Conservation (phyloP, 345 rosid species). For the Leavenworthia alabamica region DNA sequence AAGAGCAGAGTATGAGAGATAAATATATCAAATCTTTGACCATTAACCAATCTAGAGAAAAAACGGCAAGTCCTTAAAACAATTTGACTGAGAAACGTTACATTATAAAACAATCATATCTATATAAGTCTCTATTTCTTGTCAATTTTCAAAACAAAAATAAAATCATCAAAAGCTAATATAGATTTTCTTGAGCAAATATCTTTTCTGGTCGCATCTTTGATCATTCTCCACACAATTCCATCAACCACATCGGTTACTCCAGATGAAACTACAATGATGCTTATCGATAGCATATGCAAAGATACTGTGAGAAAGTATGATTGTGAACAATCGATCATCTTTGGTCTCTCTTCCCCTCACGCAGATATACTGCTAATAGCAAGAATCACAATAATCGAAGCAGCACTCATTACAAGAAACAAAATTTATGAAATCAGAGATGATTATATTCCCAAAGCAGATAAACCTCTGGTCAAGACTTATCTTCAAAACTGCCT, state of each 20-base stretch:
- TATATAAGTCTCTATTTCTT: background rate
- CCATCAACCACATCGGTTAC: background rate
- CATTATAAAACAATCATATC: too few relatives aligned
- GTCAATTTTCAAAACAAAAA: background rate
- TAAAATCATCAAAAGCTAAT: background rate
- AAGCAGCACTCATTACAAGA: too few relatives aligned
- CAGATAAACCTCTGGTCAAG: background rate
- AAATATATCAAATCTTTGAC: too few relatives aligned
- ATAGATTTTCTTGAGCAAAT: background rate
- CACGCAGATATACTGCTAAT: too few relatives aligned
- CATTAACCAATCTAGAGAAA: too few relatives aligned
- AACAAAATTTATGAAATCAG: too few relatives aligned
- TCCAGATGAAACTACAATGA: slow-evolving; percentile 12
- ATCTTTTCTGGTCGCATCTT: background rate
- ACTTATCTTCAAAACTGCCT: background rate
- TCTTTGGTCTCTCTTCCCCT: too few relatives aligned
- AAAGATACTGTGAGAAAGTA: background rate
- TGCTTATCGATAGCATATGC: slow-evolving; percentile 1
- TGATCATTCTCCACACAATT: background rate
- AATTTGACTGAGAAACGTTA: too few relatives aligned
- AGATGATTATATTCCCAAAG: background rate
- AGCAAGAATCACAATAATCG: too few relatives aligned
- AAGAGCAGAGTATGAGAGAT: too few relatives aligned
- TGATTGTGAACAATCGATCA: background rate
- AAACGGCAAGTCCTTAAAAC: too few relatives aligned